Conservation (phyloP, 768 basidiomycete genomes). For the Chalciporus sphaerocephalus region DNA sequence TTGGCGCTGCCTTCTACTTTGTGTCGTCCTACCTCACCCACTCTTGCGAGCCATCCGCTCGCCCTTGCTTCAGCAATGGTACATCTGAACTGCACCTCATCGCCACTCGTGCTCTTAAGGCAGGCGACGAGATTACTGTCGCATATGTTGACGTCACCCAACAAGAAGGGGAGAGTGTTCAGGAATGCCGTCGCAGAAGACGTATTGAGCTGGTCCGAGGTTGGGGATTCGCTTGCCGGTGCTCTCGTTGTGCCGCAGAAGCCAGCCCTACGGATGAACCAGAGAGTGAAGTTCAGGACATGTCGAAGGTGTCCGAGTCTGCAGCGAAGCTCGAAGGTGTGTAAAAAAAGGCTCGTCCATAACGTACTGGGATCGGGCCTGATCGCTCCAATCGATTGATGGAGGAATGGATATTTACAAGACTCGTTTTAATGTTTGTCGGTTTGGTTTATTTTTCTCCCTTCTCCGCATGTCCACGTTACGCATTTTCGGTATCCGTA, state of each 20-base stretch:
- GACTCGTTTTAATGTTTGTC: constrained; percentile 1
- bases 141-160: constrained; percentile 70
- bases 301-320: constrained; percentile 43
- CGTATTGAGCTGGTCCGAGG: constrained; percentile 73
- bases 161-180: constrained; percentile 46
- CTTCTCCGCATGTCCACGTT: neutral
- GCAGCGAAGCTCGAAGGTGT: constrained; percentile 30
- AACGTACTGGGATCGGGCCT: neutral
- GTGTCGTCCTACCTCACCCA: constrained; percentile 76
- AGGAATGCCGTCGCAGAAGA: constrained; percentile 58
- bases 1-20: constrained; percentile 71
- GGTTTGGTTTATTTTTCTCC: neutral
- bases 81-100: constrained; percentile 68
- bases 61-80: constrained; percentile 60
- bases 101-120: constrained; percentile 61
- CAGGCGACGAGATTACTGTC: constrained; percentile 72
- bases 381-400: neutral
- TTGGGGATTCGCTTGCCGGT: constrained; percentile 78
- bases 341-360: constrained; percentile 6
- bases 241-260: constrained; percentile 61
- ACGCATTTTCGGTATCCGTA: neutral
- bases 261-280: constrained; percentile 27
- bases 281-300: constrained; percentile 43
- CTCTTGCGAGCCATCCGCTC: constrained; percentile 67
- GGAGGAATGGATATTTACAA: neutral